A percentile compares a stretch with the other conserved stretches of the same genome.
These are phyloP conservation scores for Bisporella sp. DNA, from an alignment of 2,329 filamentous ascomycete genomes.

Conservation along the genomic window DNA sequence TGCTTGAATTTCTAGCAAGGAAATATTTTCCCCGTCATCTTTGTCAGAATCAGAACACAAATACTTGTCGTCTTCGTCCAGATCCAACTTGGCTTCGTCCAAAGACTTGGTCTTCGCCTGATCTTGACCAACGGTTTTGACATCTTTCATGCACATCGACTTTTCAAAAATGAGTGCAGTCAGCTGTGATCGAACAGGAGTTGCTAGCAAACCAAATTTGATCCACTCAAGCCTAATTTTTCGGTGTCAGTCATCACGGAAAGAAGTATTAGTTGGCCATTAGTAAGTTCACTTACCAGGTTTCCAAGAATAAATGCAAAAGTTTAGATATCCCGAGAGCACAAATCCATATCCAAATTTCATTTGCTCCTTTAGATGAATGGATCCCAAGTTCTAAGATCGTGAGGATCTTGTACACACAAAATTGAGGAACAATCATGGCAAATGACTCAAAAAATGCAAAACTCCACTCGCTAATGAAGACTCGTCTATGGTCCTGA, in stretches of 20 bases:
- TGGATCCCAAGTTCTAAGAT: constrained; percentile 15
- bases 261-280: constrained; percentile 6
- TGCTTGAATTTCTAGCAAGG: too few species aligned
- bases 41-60: too few species aligned
- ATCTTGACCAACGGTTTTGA: constrained; percentile 34
- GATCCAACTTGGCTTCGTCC: too few species aligned
- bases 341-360: constrained; percentile 13
- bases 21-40: too few species aligned
- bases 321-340: constrained; percentile 29
- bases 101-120: too few species aligned
- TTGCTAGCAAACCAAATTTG: constrained; percentile 27
- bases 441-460: constrained; percentile 8
- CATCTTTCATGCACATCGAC: constrained; percentile 66
- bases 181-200: constrained; percentile 59
- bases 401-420: constrained; percentile 15
- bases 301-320: constrained; percentile 52
- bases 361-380: constrained; percentile 5
- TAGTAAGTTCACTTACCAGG: constrained; percentile 38
- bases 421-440: constrained; percentile 13
- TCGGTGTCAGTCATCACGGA: too few species aligned
- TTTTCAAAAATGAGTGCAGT: constrained; percentile 69
- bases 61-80: too few species aligned
- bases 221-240: constrained; percentile 43
- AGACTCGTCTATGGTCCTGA: too few species aligned
- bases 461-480: background rate